Conservation (phyloP, 2,329 filamentous ascomycete genomes). For the Apiospora sp. region DNA sequence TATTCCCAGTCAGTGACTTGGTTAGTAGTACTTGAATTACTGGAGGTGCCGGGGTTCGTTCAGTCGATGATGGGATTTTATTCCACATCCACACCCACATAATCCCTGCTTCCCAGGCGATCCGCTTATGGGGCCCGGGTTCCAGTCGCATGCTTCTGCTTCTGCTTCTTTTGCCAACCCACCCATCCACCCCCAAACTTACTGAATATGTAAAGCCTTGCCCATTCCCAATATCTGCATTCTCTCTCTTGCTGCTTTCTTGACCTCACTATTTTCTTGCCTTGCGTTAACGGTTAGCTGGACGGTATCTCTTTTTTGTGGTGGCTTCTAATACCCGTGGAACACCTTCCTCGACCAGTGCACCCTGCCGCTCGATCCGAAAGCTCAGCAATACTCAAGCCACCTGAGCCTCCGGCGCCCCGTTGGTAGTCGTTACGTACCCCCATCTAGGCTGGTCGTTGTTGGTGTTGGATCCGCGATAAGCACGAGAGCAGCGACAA, state of each 20-base stretch:
- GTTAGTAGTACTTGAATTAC: neutral
- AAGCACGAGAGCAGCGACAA: neutral
- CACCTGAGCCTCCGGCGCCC: conserved; percentile 8
- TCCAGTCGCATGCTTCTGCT: conserved; percentile 5
- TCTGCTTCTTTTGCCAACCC: conserved; percentile 19
- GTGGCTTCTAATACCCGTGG: neutral
- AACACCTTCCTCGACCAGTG: neutral
- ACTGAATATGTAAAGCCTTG: conserved; percentile 13
- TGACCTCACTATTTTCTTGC: neutral
- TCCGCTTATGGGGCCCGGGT: conserved; percentile 9
- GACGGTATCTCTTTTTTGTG: conserved; percentile 12
- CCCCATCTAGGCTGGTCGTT: neutral
- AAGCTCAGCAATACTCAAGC: conserved; percentile 3
- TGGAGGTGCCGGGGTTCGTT: conserved; percentile 9
- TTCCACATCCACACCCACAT: conserved; percentile 10
- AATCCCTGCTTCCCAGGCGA: conserved; percentile 14
- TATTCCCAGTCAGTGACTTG: conserved; percentile 1
- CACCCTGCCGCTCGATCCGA: conserved; percentile 14
- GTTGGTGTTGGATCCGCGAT: neutral
- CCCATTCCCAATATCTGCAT: conserved; percentile 14
- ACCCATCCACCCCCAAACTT: conserved; percentile 7
- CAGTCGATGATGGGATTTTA: conserved; percentile 17
- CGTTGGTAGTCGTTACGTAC: neutral
- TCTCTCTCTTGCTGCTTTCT: conserved; percentile 5
- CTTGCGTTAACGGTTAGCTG: conserved; percentile 1